Conservation (phyloP, 2,329 filamentous ascomycete genomes). For the Beauveria bassiana region DNA sequence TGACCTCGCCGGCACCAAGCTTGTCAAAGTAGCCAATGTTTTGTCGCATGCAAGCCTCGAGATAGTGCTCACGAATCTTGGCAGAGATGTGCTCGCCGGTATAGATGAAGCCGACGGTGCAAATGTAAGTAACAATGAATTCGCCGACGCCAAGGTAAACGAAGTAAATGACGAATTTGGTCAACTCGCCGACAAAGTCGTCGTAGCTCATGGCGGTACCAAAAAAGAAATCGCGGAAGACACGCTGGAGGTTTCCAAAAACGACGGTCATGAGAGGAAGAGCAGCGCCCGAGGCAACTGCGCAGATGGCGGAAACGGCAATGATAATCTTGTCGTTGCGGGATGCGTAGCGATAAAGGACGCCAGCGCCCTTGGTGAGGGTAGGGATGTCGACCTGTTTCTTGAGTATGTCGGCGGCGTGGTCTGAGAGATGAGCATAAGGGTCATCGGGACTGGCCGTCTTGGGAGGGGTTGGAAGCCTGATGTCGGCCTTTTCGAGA, state of each 20-base stretch:
- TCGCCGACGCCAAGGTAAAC: constrained; percentile 77
- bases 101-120: constrained; percentile 86
- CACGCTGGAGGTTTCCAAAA: constrained; percentile 67
- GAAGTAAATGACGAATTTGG: constrained; percentile 68
- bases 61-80: constrained; percentile 75
- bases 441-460: constrained; percentile 40
- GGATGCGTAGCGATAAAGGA: constrained; percentile 64
- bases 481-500: constrained; percentile 37
- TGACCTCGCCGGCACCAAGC: constrained; percentile 85
- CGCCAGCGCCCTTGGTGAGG: constrained; percentile 55
- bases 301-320: constrained; percentile 49
- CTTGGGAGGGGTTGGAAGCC: constrained; percentile 24
- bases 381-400: constrained; percentile 59
- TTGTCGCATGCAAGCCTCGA: constrained; percentile 75
- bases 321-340: constrained; percentile 58
- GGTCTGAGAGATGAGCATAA: constrained; percentile 53
- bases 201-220: constrained; percentile 34
- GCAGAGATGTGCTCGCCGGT: constrained; percentile 70
- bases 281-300: constrained; percentile 66
- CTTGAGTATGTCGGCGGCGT: constrained; percentile 61
- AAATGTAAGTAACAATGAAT: constrained; percentile 69
- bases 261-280: constrained; percentile 75
- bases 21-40: constrained; percentile 94
- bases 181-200: constrained; percentile 53
- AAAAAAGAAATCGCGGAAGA: constrained; percentile 59